A percentile compares a stretch with the other conserved stretches of the same genome.
These are phyloP conservation scores for Penicillium ochrochloron DNA, from an alignment of 495 filamentous ascomycete species.

Conservation along the genomic window DNA sequence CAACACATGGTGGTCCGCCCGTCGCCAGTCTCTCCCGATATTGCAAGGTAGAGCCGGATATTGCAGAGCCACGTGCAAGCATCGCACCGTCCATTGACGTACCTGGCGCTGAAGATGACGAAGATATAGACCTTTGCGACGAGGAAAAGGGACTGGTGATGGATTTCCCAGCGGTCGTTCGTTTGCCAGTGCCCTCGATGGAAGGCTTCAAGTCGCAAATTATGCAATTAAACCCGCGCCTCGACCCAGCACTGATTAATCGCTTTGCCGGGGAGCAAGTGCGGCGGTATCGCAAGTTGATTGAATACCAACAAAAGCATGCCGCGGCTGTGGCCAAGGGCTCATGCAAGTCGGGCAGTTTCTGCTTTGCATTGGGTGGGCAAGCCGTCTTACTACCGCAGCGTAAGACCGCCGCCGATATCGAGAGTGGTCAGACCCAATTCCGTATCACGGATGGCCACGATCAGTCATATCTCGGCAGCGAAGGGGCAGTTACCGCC, in stretches of 20 bases:
- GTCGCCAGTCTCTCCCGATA: constrained; percentile 50
- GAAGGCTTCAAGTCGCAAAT: constrained; percentile 82
- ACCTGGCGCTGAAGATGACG: constrained; percentile 49
- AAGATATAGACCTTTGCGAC: constrained; percentile 48
- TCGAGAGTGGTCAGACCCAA: constrained; percentile 50
- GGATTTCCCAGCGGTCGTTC: constrained; percentile 49
- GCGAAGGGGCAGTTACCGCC: constrained; percentile 68
- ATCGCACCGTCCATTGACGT: constrained; percentile 20
- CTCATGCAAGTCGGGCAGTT: constrained; percentile 61
- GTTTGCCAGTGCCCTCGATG: constrained; percentile 69
- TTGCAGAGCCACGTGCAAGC: constrained; percentile 10
- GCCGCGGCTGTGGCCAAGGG: constrained; percentile 53
- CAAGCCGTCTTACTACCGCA: constrained; percentile 53
- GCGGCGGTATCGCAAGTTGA: constrained; percentile 76
- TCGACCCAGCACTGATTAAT: constrained; percentile 74
- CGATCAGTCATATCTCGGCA: constrained; percentile 64
- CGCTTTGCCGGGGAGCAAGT: constrained; percentile 82
- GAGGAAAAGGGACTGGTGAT: constrained; percentile 52
- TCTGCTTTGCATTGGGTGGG: constrained; percentile 71
- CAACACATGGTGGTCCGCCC: constrained; percentile 52
- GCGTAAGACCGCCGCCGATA: constrained; percentile 49
- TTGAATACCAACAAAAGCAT: constrained; percentile 75
- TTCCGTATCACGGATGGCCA: constrained; percentile 58
- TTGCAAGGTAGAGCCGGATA: constrained; percentile 18
- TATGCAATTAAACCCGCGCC: constrained; percentile 68